Evolutionary conservation across 1,139 yeast species (phyloP).

Genomic region (Pichia sp.): DNA sequence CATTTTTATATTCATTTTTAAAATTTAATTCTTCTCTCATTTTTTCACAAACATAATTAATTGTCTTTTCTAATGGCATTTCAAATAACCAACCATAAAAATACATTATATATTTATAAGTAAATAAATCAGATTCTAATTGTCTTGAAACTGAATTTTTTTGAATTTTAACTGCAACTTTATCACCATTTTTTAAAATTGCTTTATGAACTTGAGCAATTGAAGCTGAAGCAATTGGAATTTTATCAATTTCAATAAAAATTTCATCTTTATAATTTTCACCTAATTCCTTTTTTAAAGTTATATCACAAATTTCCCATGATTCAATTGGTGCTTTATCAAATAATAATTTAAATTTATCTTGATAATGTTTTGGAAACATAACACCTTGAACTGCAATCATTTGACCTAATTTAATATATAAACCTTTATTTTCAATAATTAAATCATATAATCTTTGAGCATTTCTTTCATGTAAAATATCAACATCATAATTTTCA

Average conservation of each 20-base stretch:
- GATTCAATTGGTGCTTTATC: conserved; percentile 67
- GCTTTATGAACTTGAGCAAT: conserved; percentile 71
- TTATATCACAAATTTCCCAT: conserved; percentile 48
- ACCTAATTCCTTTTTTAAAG: conserved; percentile 44
- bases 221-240: conserved; percentile 65
- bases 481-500: conserved; percentile 39
- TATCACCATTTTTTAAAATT: conserved; percentile 40
- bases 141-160: conserved; percentile 57
- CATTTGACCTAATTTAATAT: conserved; percentile 71
- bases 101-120: conserved; percentile 48
- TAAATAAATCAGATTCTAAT: conserved; percentile 50
- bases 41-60: conserved; percentile 53
- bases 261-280: conserved; percentile 37
- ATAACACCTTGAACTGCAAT: conserved; percentile 65
- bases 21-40: conserved; percentile 60
- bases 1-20: conserved; percentile 48
- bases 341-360: conserved; percentile 49
- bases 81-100: conserved; percentile 56
- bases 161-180: conserved; percentile 66
- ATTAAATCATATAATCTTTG: conserved; percentile 48
- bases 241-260: conserved; percentile 43
- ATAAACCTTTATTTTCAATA: conserved; percentile 59
- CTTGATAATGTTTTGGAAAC: conserved; percentile 59
- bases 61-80: conserved; percentile 54
- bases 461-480: conserved; percentile 57